phyloP scores from a whole-genome alignment of 495 filamentous ascomycete genomes.

The Astrothelium subdiscretum region DNA sequence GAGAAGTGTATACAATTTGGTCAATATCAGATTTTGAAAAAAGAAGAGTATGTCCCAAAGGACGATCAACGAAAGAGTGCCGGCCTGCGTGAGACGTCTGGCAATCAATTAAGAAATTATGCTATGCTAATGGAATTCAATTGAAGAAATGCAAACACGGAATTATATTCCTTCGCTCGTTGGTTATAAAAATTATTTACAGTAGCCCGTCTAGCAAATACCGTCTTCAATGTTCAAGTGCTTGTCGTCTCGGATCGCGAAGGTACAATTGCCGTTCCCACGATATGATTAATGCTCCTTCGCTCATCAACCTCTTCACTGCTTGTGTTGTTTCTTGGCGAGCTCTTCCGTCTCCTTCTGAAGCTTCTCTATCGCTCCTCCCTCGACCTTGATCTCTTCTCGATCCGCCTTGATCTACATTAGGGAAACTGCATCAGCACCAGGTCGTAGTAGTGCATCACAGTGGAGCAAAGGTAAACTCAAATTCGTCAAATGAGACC shows the following conservation, averaged over 20 bases:
- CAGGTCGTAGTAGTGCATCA: background rate
- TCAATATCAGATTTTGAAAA: too few species aligned
- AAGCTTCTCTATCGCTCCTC: conserved; percentile 37
- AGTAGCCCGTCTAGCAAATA: too few species aligned
- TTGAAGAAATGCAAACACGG: too few species aligned
- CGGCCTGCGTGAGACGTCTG: too few species aligned
- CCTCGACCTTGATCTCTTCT: conserved; percentile 35
- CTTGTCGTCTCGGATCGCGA: background rate
- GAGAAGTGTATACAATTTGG: background rate
- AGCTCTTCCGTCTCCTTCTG: conserved; percentile 40
- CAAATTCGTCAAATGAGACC: too few species aligned
- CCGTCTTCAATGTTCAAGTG: background rate
- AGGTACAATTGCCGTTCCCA: background rate
- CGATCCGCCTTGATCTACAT: conserved; percentile 54
- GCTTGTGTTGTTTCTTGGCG: conserved; percentile 12
- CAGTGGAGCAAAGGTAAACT: too few species aligned
- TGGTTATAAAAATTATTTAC: background rate
- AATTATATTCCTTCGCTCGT: too few species aligned
- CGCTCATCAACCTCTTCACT: background rate
- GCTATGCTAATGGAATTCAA: background rate
- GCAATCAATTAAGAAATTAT: background rate
- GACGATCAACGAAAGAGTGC: too few species aligned
- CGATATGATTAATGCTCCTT: background rate
- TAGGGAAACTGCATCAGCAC: background rate
- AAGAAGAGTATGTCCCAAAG: too few species aligned